Percentiles rank a stretch among this genome's conserved stretches.
Evolutionary conservation across 768 basidiomycete species (phyloP).

Genomic region (Boletus fagicola): DNA sequence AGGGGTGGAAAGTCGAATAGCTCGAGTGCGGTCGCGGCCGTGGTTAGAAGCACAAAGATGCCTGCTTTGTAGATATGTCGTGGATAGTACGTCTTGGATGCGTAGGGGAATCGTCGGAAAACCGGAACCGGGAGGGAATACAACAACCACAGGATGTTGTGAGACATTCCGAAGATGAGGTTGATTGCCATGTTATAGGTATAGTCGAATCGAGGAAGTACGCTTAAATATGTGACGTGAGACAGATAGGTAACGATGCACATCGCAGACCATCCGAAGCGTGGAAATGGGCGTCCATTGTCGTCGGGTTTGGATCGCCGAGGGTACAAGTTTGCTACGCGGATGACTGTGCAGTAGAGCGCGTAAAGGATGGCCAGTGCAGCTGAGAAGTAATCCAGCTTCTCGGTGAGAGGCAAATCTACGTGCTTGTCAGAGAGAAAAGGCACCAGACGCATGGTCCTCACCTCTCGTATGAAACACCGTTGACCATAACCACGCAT

Average conservation of each 20-base stretch:
- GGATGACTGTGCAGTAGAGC: slow-evolving; percentile 74
- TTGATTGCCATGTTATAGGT: slow-evolving; percentile 91
- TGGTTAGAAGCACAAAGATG: slow-evolving; percentile 66
- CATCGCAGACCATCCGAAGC: slow-evolving; percentile 44
- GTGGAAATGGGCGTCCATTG: slow-evolving; percentile 14
- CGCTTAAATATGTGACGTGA: slow-evolving; percentile 77
- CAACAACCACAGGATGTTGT: slow-evolving; percentile 79
- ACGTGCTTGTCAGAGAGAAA: slow-evolving; percentile 8
- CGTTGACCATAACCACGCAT: slow-evolving; percentile 90
- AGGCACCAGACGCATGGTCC: slow-evolving; percentile 19
- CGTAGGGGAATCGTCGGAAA: slow-evolving; percentile 53
- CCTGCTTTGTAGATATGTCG: slow-evolving; percentile 51
- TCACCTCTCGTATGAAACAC: slow-evolving; percentile 92
- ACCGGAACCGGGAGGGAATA: slow-evolving; percentile 58
- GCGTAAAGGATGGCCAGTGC: slow-evolving; percentile 79
- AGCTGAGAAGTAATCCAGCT: slow-evolving; percentile 93
- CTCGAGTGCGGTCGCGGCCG: slow-evolving; percentile 74
- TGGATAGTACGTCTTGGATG: slow-evolving; percentile 58
- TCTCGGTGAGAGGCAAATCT: slow-evolving; percentile 85
- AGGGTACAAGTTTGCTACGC: slow-evolving; percentile 73
- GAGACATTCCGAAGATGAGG: slow-evolving; percentile 66
- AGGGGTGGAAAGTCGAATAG: slow-evolving; percentile 89
- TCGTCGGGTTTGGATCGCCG: slow-evolving; percentile 29
- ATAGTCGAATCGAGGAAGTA: slow-evolving; percentile 85
- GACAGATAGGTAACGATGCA: slow-evolving; percentile 57